Evolutionary conservation across 108 stramenopile species (phyloP).

Genomic region (Cyclotella kingstonii): DNA sequence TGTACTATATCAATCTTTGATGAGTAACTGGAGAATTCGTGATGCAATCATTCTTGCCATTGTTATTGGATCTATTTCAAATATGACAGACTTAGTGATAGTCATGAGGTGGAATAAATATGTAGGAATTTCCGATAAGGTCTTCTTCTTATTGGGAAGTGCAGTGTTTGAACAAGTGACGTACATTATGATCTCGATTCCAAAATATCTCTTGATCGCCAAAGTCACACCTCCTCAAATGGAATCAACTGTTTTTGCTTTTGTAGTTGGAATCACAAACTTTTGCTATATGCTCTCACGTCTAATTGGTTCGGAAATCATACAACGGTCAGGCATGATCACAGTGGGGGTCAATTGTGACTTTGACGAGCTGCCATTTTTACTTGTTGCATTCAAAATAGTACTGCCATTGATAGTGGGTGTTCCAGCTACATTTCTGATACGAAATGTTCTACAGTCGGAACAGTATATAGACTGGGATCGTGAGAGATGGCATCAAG

Average conservation of each 20-base stretch:
- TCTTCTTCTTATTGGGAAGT: slow-evolving; percentile 42
- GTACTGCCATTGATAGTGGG: slow-evolving; percentile 29
- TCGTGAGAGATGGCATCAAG: slow-evolving; percentile 32
- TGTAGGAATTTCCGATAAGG: slow-evolving; percentile 41
- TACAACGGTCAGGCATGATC: slow-evolving; percentile 34
- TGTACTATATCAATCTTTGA: slow-evolving; percentile 31
- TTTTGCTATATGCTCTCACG: slow-evolving; percentile 35
- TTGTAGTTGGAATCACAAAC: slow-evolving; percentile 38
- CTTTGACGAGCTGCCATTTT: slow-evolving; percentile 29
- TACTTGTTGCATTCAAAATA: slow-evolving; percentile 36
- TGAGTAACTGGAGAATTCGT: slow-evolving; percentile 34
- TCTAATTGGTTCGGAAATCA: slow-evolving; percentile 38
- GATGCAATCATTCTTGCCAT: slow-evolving; percentile 36
- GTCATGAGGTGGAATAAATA: slow-evolving; percentile 38
- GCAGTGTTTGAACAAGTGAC: slow-evolving; percentile 37
- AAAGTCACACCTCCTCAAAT: slow-evolving; percentile 26
- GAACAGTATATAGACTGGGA: slow-evolving; percentile 42
- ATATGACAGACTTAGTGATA: slow-evolving; percentile 34
- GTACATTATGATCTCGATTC: slow-evolving; percentile 14
- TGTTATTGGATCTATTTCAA: slow-evolving; percentile 28
- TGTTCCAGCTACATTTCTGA: slow-evolving; percentile 33
- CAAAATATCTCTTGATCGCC: slow-evolving; percentile 15
- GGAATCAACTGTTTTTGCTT: slow-evolving; percentile 44
- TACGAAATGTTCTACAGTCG: slow-evolving; percentile 40
- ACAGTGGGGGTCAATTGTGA: slow-evolving; percentile 41